These are phyloP conservation scores for Sutorius australiensis DNA, from an alignment of 768 basidiomycete genomes.

Conservation along the genomic window DNA sequence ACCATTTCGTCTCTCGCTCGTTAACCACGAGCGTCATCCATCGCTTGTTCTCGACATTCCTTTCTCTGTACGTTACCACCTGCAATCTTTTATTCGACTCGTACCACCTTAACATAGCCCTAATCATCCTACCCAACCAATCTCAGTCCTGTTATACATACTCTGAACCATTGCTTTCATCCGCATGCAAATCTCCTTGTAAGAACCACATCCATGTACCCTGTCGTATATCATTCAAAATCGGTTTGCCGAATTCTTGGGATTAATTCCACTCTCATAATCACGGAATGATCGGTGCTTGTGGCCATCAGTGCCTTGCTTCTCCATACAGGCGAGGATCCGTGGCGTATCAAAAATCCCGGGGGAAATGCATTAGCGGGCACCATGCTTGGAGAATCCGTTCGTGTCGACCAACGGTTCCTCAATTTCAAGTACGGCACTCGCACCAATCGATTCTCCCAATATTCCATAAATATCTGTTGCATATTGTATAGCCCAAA, in stretches of 20 bases:
- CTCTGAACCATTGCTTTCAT: background rate
- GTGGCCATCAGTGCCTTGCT: background rate
- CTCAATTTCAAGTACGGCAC: background rate
- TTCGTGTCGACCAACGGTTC: background rate
- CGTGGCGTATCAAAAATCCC: constrained; percentile 2
- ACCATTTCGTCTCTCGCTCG: background rate
- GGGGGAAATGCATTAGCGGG: background rate
- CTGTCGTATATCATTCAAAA: background rate
- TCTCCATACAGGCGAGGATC: constrained; percentile 1
- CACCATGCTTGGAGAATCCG: background rate
- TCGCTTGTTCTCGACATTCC: background rate
- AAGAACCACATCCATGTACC: background rate
- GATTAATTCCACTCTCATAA: background rate
- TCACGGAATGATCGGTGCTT: background rate
- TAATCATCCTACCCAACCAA: background rate
- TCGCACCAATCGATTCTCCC: background rate
- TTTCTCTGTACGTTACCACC: constrained; percentile 8
- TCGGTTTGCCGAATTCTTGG: background rate
- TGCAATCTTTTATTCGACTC: constrained; percentile 10
- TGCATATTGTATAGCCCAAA: constrained; percentile 21
- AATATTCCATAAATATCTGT: constrained; percentile 27
- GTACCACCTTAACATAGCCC: background rate
- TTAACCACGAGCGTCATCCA: background rate
- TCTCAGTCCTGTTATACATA: constrained; percentile 3
- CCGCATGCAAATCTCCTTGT: background rate